A percentile compares a stretch with the other conserved stretches of the same genome.
Conservation (phyloP, 495 filamentous ascomycete genomes). For the Penicillium egyptiacum region DNA sequence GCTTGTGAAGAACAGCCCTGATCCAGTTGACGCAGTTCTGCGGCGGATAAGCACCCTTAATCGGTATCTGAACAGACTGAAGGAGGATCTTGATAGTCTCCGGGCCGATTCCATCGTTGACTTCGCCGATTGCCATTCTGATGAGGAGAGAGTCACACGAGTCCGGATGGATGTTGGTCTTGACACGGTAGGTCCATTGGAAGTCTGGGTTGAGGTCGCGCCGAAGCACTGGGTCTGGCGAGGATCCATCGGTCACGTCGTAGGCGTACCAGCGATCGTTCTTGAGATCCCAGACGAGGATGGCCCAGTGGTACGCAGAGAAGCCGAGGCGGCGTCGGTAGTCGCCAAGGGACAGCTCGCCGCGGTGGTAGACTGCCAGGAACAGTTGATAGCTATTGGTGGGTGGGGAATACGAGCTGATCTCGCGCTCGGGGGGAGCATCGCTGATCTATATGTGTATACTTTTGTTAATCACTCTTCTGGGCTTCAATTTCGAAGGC, state of each 20-base stretch:
- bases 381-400: conserved; percentile 12
- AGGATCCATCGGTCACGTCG: conserved; percentile 9
- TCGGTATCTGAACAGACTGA: not conserved
- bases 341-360: conserved; percentile 21
- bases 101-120: not conserved
- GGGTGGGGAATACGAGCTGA: not conserved
- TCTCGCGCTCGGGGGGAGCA: not conserved
- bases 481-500: not conserved
- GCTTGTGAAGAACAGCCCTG: not conserved
- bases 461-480: not conserved
- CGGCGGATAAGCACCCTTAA: not conserved
- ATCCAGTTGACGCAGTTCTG: conserved; percentile 12
- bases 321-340: conserved; percentile 10
- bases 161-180: not conserved
- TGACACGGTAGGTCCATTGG: conserved; percentile 7
- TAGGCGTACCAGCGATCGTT: not conserved
- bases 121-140: not conserved
- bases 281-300: conserved; percentile 13
- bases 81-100: conserved; percentile 1
- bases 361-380: conserved; percentile 19
- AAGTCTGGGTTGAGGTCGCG: conserved; percentile 5
- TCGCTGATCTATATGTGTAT: not conserved
- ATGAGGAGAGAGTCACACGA: not conserved
- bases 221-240: not conserved
- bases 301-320: conserved; percentile 24